These are phyloP conservation scores for Fraxinus latifolia DNA, from an alignment of 305 asterid genomes.

Conservation along the genomic window DNA sequence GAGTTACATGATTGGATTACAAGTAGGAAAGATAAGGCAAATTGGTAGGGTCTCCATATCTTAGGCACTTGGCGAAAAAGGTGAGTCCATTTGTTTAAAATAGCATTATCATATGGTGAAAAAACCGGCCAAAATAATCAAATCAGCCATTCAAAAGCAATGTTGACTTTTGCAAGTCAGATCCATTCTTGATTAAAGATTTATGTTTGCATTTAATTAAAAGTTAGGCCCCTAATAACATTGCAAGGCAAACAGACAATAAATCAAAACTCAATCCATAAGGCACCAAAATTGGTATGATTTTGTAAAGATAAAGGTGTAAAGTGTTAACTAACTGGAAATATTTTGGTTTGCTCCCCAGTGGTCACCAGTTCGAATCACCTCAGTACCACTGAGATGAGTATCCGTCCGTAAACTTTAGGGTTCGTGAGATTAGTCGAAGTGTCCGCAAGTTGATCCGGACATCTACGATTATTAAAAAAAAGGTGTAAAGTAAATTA, in stretches of 20 bases:
- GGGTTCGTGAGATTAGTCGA: too few species aligned
- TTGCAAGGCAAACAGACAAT: slow-evolving; percentile 22
- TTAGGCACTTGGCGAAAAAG: slow-evolving; percentile 13
- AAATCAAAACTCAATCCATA: slow-evolving; percentile 18
- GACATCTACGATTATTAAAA: too few species aligned
- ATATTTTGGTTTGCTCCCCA: too few species aligned
- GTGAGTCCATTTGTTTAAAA: background rate
- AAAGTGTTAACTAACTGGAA: too few species aligned
- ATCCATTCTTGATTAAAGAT: background rate
- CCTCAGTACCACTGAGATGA: too few species aligned
- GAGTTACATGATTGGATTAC: slow-evolving; percentile 22
- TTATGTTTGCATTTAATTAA: background rate
- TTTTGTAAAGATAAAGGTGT: background rate
- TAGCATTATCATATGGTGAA: background rate
- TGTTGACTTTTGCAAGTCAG: background rate
- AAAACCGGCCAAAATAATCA: background rate
- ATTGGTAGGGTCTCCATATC: slow-evolving; percentile 21
- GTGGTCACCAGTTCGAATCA: too few species aligned
- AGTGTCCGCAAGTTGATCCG: too few species aligned
- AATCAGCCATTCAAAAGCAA: background rate
- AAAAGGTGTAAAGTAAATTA: too few species aligned
- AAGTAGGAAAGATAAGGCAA: background rate
- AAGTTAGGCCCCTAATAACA: slow-evolving; percentile 19
- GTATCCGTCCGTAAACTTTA: too few species aligned
- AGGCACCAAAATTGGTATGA: slow-evolving; percentile 12